These are phyloP conservation scores for Panicum miliaceum DNA, from an alignment of 176 grass and related monocot species.

Conservation along the genomic window DNA sequence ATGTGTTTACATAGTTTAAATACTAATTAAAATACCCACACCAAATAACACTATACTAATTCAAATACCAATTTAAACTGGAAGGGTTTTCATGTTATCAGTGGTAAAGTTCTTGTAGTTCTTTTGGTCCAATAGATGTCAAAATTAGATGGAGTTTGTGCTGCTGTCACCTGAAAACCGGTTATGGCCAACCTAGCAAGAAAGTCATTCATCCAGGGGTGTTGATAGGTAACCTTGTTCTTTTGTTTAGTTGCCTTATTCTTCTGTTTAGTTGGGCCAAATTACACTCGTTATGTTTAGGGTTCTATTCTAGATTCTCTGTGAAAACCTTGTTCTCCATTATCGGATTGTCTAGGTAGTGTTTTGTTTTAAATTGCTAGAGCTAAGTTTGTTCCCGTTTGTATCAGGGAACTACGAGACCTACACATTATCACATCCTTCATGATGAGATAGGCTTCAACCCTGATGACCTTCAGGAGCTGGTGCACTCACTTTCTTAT, in stretches of 20 bases:
- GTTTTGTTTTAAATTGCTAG: not conserved
- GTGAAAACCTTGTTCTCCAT: not conserved
- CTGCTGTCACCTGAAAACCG: not conserved
- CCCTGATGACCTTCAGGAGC: conserved; percentile 78
- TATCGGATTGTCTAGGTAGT: not conserved
- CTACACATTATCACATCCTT: conserved; percentile 87
- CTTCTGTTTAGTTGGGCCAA: not conserved
- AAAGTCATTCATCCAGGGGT: not conserved
- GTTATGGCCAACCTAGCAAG: not conserved
- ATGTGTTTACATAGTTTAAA: not conserved
- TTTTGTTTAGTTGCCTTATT: too few species aligned
- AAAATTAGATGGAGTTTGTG: not conserved
- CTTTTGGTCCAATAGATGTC: not conserved
- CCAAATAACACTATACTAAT: not conserved
- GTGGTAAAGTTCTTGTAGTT: not conserved
- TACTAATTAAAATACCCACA: not conserved
- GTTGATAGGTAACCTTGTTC: not conserved
- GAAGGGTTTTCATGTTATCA: not conserved
- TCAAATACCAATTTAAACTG: not conserved
- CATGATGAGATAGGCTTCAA: conserved; percentile 88
- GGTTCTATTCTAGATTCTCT: not conserved
- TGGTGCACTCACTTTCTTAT: conserved; percentile 86
- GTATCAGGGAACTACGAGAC: conserved; percentile 79
- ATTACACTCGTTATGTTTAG: not conserved
- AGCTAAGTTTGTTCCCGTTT: not conserved